These are phyloP conservation scores for Nicotiana benthamiana DNA, from an alignment of 257 asterid genomes.

Conservation along the genomic window DNA sequence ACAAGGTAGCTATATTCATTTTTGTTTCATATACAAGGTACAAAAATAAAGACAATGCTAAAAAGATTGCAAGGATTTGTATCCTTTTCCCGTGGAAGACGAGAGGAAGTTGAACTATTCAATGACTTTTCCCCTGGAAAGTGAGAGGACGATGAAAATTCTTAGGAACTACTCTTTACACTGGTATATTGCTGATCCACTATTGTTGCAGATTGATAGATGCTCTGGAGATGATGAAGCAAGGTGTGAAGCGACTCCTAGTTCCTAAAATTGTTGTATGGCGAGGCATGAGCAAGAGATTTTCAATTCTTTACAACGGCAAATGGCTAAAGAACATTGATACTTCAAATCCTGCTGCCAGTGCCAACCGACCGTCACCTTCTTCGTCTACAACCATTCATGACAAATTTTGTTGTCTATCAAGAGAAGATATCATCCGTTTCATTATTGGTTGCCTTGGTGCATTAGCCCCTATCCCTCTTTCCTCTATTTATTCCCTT, in stretches of 20 bases:
- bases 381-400: conserved; percentile 48
- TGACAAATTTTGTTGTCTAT: conserved; percentile 78
- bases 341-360: conserved; percentile 27
- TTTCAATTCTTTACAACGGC: conserved; percentile 75
- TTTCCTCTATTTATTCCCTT: conserved; percentile 68
- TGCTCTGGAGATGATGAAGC: conserved; percentile 98
- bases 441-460: conserved; percentile 95
- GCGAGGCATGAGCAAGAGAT: conserved; percentile 95
- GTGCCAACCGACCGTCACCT: conserved; percentile 36
- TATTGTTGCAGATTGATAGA: conserved; percentile 70
- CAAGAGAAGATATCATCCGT: conserved; percentile 89
- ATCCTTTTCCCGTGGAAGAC: neutral
- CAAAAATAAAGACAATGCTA: neutral
- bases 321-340: conserved; percentile 76
- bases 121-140: neutral
- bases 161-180: neutral
- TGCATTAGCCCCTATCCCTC: conserved; percentile 93
- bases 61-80: neutral
- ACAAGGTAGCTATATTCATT: neutral
- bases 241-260: conserved; percentile 88
- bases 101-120: neutral
- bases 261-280: conserved; percentile 79
- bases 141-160: neutral
- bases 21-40: neutral
- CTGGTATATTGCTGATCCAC: neutral